Evolutionary conservation across 1,284 basidiomycete genomes (phyloP), one percentile per base, ranked within the genome.

Genomic region (Polyporus tsugae): DNA sequence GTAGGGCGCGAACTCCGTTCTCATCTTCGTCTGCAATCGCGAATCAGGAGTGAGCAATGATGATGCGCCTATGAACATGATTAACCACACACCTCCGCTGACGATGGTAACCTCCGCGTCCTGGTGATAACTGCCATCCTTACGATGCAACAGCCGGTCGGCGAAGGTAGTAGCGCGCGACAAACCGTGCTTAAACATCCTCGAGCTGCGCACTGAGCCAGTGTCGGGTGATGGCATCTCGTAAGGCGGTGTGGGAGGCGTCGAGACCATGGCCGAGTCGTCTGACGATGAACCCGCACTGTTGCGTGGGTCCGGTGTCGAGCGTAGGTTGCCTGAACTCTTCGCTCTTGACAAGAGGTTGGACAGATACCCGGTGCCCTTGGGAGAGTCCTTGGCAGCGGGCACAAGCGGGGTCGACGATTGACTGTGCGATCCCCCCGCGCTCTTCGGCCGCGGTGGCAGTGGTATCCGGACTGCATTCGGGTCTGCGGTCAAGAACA

Each of bases 211-310:
- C 15, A 66, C 62, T 22, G 71, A 72, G 19, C 55, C 62, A 4
- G 60, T 66, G 19, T 71, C 68, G 36, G 29, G 69, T 63, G 65
- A 66, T 19, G 64, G 17, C 62, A 70, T 64, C 60, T 77, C 73
- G 61, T 75, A 74, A 2, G 77, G 77, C 44, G 78, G 77, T 9
- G 79, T 78, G 3, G 80, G 76, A 5, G 80, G 79, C 39, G 75
- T 77, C 9, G 79, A 71, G 33, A 79, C 74, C 59, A 77, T 69
- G 17, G 73, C 76, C 5, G 78, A 78, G 44, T 80, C 79, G 53
- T 80, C 79, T 11, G 77, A 78, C 1, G 80, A 80, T 10, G 80
- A 80, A 36, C 77, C 78, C 52, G 78, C 65, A 68, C 80, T 81
- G 25, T 76, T 70, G 29, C 80, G 76, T 13, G 78, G 74, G 19